Percentiles rank a stretch among this genome's conserved stretches.
phyloP scores from a whole-genome alignment of 2,329 filamentous ascomycete genomes.

The Microdochium nivale region DNA sequence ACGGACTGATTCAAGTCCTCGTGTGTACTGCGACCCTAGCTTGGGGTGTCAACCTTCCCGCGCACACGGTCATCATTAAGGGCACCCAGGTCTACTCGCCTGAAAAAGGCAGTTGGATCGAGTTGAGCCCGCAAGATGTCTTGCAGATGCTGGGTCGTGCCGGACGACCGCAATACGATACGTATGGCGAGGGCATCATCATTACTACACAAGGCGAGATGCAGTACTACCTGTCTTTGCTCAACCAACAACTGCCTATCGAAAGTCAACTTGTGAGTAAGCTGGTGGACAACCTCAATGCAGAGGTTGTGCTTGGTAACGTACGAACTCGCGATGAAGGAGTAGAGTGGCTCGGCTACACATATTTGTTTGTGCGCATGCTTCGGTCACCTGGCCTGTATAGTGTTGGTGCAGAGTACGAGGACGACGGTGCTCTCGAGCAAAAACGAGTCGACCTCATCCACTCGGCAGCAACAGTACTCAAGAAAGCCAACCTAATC shows the following conservation, averaged over 20 bases:
- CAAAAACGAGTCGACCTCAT: slow-evolving; percentile 97
- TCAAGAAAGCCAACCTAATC: slow-evolving; percentile 81
- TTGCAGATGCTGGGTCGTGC: slow-evolving; percentile 98
- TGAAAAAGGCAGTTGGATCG: slow-evolving; percentile 97
- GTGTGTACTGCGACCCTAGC: slow-evolving; percentile 97
- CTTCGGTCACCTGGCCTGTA: slow-evolving; percentile 90
- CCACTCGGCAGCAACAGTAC: slow-evolving; percentile 80
- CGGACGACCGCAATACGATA: slow-evolving; percentile 92
- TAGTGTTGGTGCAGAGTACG: slow-evolving; percentile 91
- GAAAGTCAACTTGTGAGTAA: slow-evolving; percentile 93
- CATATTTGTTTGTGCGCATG: slow-evolving; percentile 97
- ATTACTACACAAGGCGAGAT: slow-evolving; percentile 94
- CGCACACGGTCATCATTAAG: slow-evolving; percentile 98
- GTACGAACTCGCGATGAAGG: slow-evolving; percentile 86
- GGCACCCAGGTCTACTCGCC: slow-evolving; percentile 97
- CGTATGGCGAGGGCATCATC: slow-evolving; percentile 96
- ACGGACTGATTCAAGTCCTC: slow-evolving; percentile 86
- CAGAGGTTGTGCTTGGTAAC: slow-evolving; percentile 91
- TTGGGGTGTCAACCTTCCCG: slow-evolving; percentile 97
- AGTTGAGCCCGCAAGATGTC: slow-evolving; percentile 93
- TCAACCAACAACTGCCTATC: slow-evolving; percentile 96
- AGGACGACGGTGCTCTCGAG: slow-evolving; percentile 82
- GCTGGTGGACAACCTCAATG: slow-evolving; percentile 91
- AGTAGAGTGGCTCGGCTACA: slow-evolving; percentile 98
- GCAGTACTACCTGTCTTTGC: slow-evolving; percentile 90